phyloP scores from a whole-genome alignment of 345 rosid species.

The Citrus unshiu region DNA sequence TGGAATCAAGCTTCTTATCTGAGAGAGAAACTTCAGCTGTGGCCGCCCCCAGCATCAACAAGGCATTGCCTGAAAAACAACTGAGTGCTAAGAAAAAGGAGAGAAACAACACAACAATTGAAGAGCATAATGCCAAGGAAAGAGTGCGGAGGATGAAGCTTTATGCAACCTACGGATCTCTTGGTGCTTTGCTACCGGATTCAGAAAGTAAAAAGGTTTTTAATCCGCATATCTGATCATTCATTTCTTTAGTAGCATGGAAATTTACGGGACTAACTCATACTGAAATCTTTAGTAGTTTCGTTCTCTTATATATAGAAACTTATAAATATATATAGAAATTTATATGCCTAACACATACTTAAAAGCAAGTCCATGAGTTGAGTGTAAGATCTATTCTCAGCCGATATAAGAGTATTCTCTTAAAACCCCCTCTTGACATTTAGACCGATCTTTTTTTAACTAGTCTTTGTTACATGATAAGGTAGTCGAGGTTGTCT shows the following conservation, averaged over 20 bases:
- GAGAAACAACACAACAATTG: conserved; percentile 10
- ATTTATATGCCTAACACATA: too few species aligned
- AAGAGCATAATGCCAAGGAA: conserved; percentile 39
- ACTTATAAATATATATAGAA: too few species aligned
- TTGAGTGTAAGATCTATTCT: too few species aligned
- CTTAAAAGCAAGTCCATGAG: too few species aligned
- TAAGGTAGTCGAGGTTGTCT: too few species aligned
- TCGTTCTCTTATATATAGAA: too few species aligned
- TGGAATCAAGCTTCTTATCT: not conserved
- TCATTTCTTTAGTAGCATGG: not conserved
- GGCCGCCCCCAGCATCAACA: not conserved
- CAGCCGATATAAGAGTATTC: too few species aligned
- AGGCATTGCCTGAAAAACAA: not conserved
- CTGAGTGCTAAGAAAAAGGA: not conserved
- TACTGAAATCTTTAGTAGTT: too few species aligned
- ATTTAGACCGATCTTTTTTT: too few species aligned
- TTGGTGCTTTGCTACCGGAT: conserved; percentile 32
- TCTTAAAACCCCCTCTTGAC: too few species aligned
- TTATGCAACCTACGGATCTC: conserved; percentile 27
- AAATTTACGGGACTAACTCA: too few species aligned
- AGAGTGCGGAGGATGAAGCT: conserved; percentile 37
- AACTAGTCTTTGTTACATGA: too few species aligned
- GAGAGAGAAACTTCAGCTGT: not conserved
- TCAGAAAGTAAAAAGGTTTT: conserved; percentile 29
- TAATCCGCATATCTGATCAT: not conserved